Evolutionary conservation across 2,329 filamentous ascomycete species (phyloP), one percentile per base, ranked within the genome.

Genomic region (Curvularia lunata): DNA sequence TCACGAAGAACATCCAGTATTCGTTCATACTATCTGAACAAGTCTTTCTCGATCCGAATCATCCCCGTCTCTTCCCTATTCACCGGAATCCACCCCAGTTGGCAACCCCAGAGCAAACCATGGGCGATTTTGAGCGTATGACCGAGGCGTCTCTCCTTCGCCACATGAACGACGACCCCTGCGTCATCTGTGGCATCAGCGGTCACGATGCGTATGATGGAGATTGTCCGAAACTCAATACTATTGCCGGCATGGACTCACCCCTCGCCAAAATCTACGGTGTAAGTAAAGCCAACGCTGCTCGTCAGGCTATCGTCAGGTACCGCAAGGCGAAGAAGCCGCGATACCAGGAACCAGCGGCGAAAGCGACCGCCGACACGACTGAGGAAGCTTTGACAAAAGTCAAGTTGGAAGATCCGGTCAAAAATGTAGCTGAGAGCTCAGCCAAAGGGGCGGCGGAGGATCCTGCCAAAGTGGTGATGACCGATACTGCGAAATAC

Each of bases 141-240:
- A 46, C 43, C 3, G 25, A 18, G 27, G 9, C 8, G n/a, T 46
- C 43, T 12, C 8, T 46, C 10, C 43, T 12, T 46, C 43, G 43
- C 5, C 43, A 46, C 18, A 46, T 46, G 43, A 46, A 28, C n/a
- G 43, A 32, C n/a, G 43, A 46, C 27, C 43, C 43, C n/a, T 46
- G 27, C 5, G 27, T 46, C 27, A 21, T 46, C 27, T 46, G 43
- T n/a, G 43, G 43, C 18, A 4, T 28, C 9, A 32, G 27, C 18
- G 43, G 43, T 28, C 43, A 46, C 10, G 43, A 46, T 28, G 43
- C 27, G 10, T 46, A 46, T 6, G 27, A 30, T 18, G 27, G 43
- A 30, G 25, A 16, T 46, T 46, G 43, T 32, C 25, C 25, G 5
- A 46, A 46, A 30, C 43, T 46, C 10, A 30, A 21, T 32, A 7